phyloP scores from a whole-genome alignment of 495 filamentous ascomycete genomes.

The Aspergillus baeticus region DNA sequence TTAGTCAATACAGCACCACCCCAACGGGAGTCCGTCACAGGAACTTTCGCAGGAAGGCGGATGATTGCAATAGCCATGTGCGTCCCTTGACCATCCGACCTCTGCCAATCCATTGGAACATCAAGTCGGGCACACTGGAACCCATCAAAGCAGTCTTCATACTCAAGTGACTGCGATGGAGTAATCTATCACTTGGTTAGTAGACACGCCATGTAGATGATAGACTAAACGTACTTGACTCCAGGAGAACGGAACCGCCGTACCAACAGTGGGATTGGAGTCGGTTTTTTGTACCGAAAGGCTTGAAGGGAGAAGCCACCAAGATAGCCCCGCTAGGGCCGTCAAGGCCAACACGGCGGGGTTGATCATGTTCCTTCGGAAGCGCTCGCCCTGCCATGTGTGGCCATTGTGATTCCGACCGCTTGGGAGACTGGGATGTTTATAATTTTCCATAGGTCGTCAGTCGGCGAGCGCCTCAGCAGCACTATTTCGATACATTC shows the following conservation, averaged over 20 bases:
- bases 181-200: conserved; percentile 20
- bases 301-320: conserved; percentile 15
- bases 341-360: conserved; percentile 7
- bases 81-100: conserved; percentile 32
- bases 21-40: conserved; percentile 43
- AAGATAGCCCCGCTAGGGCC: conserved; percentile 9
- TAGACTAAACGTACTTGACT: no score
- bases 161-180: conserved; percentile 31
- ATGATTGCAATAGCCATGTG: conserved; percentile 51
- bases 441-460: conserved; percentile 8
- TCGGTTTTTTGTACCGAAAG: not conserved
- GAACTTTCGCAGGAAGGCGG: conserved; percentile 48
- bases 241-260: not conserved
- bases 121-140: conserved; percentile 56
- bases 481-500: not conserved
- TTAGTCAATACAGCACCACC: conserved; percentile 47
- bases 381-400: not conserved
- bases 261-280: not conserved
- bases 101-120: conserved; percentile 57
- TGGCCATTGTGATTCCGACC: conserved; percentile 1
- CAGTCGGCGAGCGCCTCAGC: not conserved
- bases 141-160: conserved; percentile 39
- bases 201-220: not conserved
- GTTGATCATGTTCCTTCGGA: conserved; percentile 5
- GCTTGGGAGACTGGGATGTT: not conserved